Conservation (phyloP, 2,329 filamentous ascomycete species). For the Alternaria ventricosa region DNA sequence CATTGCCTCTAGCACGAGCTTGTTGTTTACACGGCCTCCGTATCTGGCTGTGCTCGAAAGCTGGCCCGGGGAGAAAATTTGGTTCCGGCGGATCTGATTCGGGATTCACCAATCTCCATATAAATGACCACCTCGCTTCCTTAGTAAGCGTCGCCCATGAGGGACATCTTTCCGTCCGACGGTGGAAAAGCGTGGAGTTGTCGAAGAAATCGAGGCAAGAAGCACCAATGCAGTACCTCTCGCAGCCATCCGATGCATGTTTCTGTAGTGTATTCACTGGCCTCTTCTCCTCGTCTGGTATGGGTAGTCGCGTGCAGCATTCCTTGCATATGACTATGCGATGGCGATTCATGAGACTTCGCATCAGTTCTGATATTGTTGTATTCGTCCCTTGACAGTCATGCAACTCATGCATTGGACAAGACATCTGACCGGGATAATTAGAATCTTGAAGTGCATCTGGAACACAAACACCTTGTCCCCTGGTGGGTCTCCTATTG, state of each 20-base stretch:
- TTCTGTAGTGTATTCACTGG: too few relatives aligned
- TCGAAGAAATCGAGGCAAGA: fast-evolving
- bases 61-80: not conserved
- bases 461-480: too few relatives aligned
- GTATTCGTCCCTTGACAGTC: too few relatives aligned
- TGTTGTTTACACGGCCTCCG: not conserved
- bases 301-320: too few relatives aligned
- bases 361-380: too few relatives aligned
- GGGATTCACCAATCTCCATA: not conserved
- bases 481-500: too few relatives aligned
- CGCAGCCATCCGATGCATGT: not conserved
- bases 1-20: not conserved
- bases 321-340: too few relatives aligned
- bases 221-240: not conserved
- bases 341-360: too few relatives aligned
- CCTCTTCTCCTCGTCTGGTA: too few relatives aligned
- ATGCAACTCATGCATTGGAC: too few relatives aligned
- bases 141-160: not conserved
- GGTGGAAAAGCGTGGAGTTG: not conserved
- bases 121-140: not conserved
- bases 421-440: too few relatives aligned
- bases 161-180: not conserved
- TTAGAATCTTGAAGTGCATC: too few relatives aligned
- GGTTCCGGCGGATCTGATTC: not conserved
- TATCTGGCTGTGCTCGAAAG: not conserved